phyloP scores from a whole-genome alignment of 768 basidiomycete species.

The Trametes cinnabarina region DNA sequence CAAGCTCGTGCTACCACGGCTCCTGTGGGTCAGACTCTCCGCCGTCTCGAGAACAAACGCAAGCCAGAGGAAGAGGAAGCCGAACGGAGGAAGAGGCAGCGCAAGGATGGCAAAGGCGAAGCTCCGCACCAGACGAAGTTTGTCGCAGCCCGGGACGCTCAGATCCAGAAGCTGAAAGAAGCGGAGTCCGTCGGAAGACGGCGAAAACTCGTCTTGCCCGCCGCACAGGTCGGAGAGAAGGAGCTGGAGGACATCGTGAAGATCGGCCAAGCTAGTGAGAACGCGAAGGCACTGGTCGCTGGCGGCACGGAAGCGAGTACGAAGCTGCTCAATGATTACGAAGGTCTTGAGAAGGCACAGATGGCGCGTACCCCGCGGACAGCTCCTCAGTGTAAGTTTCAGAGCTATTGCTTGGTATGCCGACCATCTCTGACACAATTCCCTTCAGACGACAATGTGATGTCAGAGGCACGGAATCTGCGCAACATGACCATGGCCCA shows the following conservation, averaged over 20 bases:
- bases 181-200: conserved; percentile 92
- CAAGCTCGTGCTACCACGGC: conserved; percentile 83
- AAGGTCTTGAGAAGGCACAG: conserved; percentile 79
- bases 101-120: conserved; percentile 58
- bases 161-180: conserved; percentile 97
- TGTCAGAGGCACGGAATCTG: conserved; percentile 93
- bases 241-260: conserved; percentile 99
- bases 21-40: conserved; percentile 86
- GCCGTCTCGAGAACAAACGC: conserved; percentile 93
- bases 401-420: not conserved
- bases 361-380: conserved; percentile 96
- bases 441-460: conserved; percentile 80
- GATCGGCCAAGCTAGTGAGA: conserved; percentile 91
- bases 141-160: conserved; percentile 93
- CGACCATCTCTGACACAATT: conserved; percentile 6
- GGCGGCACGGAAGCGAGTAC: conserved; percentile 83
- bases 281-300: conserved; percentile 79
- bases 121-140: conserved; percentile 85
- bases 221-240: conserved; percentile 89
- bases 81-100: conserved; percentile 87
- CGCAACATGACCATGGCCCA: conserved; percentile 91
- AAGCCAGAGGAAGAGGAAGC: conserved; percentile 93
- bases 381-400: conserved; percentile 80
- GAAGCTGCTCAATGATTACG: conserved; percentile 89
- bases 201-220: conserved; percentile 78